phyloP scores from a whole-genome alignment of 805 yeast genomes.

The Yarrowia sp. region DNA sequence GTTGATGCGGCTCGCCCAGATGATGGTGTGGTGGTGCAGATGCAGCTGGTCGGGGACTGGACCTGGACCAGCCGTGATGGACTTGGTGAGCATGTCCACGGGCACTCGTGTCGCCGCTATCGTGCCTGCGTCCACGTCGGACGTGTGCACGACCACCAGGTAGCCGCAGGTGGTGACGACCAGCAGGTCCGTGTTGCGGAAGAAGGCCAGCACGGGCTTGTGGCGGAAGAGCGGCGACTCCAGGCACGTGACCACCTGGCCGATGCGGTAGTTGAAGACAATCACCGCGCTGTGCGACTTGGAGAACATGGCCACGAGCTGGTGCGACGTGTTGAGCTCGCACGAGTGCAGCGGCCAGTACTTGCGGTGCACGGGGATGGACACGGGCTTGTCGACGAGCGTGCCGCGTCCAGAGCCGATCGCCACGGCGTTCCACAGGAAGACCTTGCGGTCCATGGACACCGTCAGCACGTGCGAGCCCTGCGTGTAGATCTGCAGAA shows the following conservation, averaged over 20 bases:
- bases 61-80: slow-evolving; percentile 12
- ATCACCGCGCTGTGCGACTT: background rate
- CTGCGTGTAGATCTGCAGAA: slow-evolving; percentile 47
- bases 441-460: slow-evolving; percentile 69
- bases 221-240: slow-evolving; percentile 17
- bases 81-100: slow-evolving; percentile 23
- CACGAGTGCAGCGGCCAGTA: slow-evolving; percentile 64
- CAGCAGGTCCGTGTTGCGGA: slow-evolving; percentile 14
- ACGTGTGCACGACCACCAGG: slow-evolving; percentile 22
- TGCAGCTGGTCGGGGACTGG: slow-evolving; percentile 14
- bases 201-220: slow-evolving; percentile 19
- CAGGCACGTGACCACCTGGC: background rate
- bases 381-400: slow-evolving; percentile 46
- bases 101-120: slow-evolving; percentile 5
- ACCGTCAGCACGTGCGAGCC: slow-evolving; percentile 52
- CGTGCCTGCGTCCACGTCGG: slow-evolving; percentile 13
- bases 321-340: slow-evolving; percentile 34
- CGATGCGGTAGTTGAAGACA: slow-evolving; percentile 24
- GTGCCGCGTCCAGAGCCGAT: slow-evolving; percentile 1
- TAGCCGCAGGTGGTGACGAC: slow-evolving; percentile 21
- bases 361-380: slow-evolving; percentile 44
- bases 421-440: slow-evolving; percentile 55
- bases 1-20: slow-evolving; percentile 19
- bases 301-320: slow-evolving; percentile 27
- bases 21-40: slow-evolving; percentile 10